Base-by-base conservation (phyloP, 1,284 basidiomycete species). In the Cystobasidium sp. region DNA sequence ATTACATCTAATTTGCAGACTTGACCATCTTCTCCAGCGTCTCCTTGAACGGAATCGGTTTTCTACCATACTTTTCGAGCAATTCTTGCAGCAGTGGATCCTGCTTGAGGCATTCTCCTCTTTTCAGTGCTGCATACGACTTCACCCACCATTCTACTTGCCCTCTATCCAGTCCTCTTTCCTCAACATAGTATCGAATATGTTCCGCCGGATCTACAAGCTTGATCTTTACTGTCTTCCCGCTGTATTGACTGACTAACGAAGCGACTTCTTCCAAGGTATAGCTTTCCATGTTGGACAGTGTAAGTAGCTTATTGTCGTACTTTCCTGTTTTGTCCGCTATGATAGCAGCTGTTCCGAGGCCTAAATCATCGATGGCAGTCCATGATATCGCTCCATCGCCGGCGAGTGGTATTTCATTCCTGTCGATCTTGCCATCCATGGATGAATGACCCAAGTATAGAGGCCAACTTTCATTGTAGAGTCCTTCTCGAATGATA, bases 401-500 rank as follows among this genome's bases (percentile, higher is more conserved):
- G 2, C 56, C 56, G 12, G 44, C 52, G 18, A 68, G 39, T 8
- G 53, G 52, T 41, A 68, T 68, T 22, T 68, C 52, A 6, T 37
- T 47, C 6, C 56, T 37, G 53, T 59, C 56, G 3, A 58, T 1
- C 24, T 39, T 58, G 37, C 53, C 67, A 47, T 68, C 22, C 44
- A 58, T 68, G 1, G 51, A 56, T n/a, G 39, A 47, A 20, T 68
- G 56, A 14, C 67, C 67, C 20, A 56, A 46, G 47, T 68, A 68
- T 22, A 68, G 55, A 24, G 53, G 56, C 67, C 67, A 68, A 41
- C 67, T 68, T 49, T 68, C 67, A 16, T 37, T 59, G 44, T 68
- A 68, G 6, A 68, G 20, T 22, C 67, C 67, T 58, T 68, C 67
- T 37, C 67, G 67, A 37, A 68, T 68, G 43, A 59, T 59, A n/a